phyloP scores from a whole-genome alignment of 2,329 filamentous ascomycete genomes.

The Dactylonectria macrodidyma region DNA sequence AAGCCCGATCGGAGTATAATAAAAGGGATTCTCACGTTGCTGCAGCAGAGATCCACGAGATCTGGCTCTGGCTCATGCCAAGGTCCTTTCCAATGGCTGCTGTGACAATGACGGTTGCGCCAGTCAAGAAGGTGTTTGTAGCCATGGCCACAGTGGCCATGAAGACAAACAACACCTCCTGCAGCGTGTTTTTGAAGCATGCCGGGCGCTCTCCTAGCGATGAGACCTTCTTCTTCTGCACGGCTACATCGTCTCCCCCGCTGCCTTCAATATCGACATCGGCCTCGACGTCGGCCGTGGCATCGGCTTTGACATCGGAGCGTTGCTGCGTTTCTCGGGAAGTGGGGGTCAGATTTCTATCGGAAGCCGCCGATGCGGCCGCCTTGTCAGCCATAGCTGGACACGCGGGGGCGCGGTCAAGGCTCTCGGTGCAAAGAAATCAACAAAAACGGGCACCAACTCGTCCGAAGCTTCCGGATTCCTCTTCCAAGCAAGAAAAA shows the following conservation, averaged over 20 bases:
- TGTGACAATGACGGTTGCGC: constrained; percentile 73
- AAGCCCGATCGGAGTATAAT: background rate
- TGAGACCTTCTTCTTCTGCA: constrained; percentile 31
- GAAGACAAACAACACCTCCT: constrained; percentile 76
- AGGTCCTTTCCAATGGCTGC: constrained; percentile 72
- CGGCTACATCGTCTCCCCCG: constrained; percentile 25
- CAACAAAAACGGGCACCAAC: constrained; percentile 6
- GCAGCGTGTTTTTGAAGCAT: constrained; percentile 73
- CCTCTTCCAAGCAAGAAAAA: background rate
- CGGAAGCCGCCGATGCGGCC: constrained; percentile 19
- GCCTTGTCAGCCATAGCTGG: constrained; percentile 27
- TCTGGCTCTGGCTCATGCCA: constrained; percentile 74
- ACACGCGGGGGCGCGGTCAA: background rate
- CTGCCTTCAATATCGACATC: constrained; percentile 29
- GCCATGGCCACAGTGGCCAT: constrained; percentile 78
- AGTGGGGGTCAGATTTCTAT: constrained; percentile 33
- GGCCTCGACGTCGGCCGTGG: constrained; percentile 29
- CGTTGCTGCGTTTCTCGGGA: constrained; percentile 25
- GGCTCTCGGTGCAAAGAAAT: background rate
- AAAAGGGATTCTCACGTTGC: constrained; percentile 55
- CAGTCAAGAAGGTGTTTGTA: constrained; percentile 72
- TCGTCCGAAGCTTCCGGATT: constrained; percentile 5
- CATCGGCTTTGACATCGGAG: constrained; percentile 10
- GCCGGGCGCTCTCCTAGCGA: constrained; percentile 60
- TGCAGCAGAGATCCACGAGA: constrained; percentile 78